Evolutionary conservation across 2,329 filamentous ascomycete genomes (phyloP), one percentile per base, ranked within the genome.

Genomic region (Calonectria honghensis): DNA sequence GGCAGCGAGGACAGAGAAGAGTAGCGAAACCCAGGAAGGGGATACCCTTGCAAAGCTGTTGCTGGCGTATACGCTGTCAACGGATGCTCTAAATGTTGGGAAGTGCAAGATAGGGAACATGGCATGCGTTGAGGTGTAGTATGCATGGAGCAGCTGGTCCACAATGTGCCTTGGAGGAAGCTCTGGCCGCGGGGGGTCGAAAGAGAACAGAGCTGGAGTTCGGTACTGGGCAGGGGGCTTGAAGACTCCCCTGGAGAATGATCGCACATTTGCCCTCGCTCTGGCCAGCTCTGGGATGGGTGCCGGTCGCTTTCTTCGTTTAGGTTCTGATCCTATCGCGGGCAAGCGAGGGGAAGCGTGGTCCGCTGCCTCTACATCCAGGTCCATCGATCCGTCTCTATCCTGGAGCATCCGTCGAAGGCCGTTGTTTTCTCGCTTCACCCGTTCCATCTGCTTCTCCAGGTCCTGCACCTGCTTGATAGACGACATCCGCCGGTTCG

Each of bases 381-480:
- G 80, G 59, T 89, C 89, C 85, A 89, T 87, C 77, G 87, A 87
- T 18, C 86, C 88, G 72, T 88, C 87, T 69, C 86, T 84, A 64
- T 89, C 88, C 52, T 87, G 86, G 54, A 95, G 86, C 81, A 93
- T 91, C 37, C 93, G 92, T 68, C 92, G 92, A 50, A 98, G 87
- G 75, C 93, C 93, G 71, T 88, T 90, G 81, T 98, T 96, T 84
- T 98, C 94, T 73, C 95, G 92, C 82, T 93, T 94, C 51, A 97
- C 90, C 68, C 93, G 91, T 61, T 94, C 91, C 81, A 98, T 91
- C 85, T 98, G 96, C 85, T 95, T 97, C 86, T 98, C 96, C 32
- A 99, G 89, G 84, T 99, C 97, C 85, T 98, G 97, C 16, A 98
- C 95, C 88, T 98, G 97, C 91, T 98, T 99, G 87, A 98, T 98